A percentile compares a stretch with the other conserved stretches of the same genome.
Conservation (phyloP, 78 protist genomes). For the Chrysochromulina tobinii region DNA sequence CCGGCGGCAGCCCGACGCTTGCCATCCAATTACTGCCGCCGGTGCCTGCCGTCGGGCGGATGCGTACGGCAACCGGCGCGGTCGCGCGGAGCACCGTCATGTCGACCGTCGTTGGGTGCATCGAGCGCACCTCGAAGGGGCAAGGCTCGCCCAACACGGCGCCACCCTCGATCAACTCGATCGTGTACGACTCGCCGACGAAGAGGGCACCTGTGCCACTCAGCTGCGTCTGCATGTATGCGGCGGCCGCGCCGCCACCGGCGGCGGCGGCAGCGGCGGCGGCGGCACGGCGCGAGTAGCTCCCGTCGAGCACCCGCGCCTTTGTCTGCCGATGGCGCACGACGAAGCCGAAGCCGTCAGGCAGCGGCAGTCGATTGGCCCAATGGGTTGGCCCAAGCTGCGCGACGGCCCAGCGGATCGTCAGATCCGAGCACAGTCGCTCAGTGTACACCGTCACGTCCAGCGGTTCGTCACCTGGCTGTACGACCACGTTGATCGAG, state of each 20-base stretch:
- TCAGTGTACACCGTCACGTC: no score
- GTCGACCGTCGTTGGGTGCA: background rate
- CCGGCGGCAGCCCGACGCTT: background rate
- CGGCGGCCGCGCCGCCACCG: background rate
- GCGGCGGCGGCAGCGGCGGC: background rate
- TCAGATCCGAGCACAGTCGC: no score
- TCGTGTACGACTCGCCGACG: background rate
- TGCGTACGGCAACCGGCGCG: background rate
- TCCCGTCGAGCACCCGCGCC: no score
- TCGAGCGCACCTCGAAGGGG: background rate
- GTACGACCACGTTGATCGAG: no score
- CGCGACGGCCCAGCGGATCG: no score
- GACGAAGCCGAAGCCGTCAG: no score
- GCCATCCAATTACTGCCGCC: background rate
- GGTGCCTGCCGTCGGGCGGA: background rate
- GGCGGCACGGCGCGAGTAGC: background rate
- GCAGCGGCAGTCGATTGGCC: no score
- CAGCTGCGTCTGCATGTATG: no score
- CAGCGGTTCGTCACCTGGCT: no score
- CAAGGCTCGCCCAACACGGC: background rate
- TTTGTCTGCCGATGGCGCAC: no score
- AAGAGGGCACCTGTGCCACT: background rate
- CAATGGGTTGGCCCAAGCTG: no score
- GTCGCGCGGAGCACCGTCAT: background rate
- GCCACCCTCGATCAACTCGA: background rate